Conservation (phyloP, 1,139 yeast genomes). For the Yamadazyma sp. region DNA sequence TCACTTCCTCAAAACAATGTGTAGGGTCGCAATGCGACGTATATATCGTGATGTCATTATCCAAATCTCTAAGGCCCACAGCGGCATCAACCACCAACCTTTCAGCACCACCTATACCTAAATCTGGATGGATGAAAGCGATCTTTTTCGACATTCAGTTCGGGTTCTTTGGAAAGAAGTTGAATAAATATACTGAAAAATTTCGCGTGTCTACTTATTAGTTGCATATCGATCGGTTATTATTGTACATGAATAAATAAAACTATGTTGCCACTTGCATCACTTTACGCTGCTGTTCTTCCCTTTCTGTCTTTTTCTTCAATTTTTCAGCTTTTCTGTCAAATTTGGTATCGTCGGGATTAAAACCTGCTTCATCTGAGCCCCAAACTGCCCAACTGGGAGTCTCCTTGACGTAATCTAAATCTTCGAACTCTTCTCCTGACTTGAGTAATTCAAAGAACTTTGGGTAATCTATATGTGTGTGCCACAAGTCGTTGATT, state of each 20-base stretch:
- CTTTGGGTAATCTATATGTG: constrained; percentile 80
- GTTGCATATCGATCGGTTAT: not conserved
- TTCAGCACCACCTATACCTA: constrained; percentile 97
- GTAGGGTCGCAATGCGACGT: constrained; percentile 86
- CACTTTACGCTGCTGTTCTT: constrained; percentile 21
- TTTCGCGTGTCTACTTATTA: too few relatives aligned
- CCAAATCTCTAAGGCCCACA: constrained; percentile 71
- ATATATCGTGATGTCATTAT: constrained; percentile 66
- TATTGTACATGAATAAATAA: constrained; percentile 4
- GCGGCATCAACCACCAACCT: constrained; percentile 95
- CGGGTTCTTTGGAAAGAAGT: not conserved
- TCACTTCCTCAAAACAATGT: constrained; percentile 91
- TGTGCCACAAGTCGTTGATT: constrained; percentile 76
- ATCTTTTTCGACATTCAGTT: constrained; percentile 36
- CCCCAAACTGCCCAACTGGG: constrained; percentile 95
- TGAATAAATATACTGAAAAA: not conserved
- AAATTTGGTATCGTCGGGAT: constrained; percentile 75
- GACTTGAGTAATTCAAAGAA: constrained; percentile 71
- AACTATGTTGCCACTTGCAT: constrained; percentile 6
- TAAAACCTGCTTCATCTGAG: constrained; percentile 81
- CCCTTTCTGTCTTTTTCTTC: constrained; percentile 46
- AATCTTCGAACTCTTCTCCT: constrained; percentile 66
- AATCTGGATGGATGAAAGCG: constrained; percentile 93
- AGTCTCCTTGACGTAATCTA: constrained; percentile 79
- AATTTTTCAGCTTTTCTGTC: constrained; percentile 67